These are phyloP conservation scores for Monosporascus sp. DNA, from an alignment of 2,329 filamentous ascomycete genomes.

Conservation along the genomic window DNA sequence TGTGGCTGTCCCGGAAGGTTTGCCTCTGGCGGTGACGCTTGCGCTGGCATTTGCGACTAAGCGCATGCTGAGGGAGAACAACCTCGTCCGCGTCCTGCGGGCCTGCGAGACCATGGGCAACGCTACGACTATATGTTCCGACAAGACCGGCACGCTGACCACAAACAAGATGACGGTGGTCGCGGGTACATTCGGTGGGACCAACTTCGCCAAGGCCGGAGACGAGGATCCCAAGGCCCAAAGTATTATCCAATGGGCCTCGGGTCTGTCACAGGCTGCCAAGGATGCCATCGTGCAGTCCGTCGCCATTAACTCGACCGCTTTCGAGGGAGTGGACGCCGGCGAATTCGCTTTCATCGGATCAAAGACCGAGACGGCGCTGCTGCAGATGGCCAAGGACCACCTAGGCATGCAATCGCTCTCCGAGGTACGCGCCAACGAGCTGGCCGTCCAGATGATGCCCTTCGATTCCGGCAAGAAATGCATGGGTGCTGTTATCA, in stretches of 20 bases:
- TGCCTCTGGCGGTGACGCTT: constrained; percentile 62
- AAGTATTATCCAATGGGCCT: constrained; percentile 26
- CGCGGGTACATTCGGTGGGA: constrained; percentile 58
- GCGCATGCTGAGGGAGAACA: constrained; percentile 64
- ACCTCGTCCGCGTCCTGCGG: constrained; percentile 60
- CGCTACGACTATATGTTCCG: constrained; percentile 71
- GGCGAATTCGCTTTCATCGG: constrained; percentile 43
- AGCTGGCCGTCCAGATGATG: constrained; percentile 43
- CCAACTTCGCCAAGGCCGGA: constrained; percentile 23
- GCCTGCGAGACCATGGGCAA: constrained; percentile 71
- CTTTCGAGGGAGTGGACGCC: constrained; percentile 46
- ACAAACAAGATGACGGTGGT: constrained; percentile 75
- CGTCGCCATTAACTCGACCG: constrained; percentile 52
- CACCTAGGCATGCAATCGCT: constrained; percentile 44
- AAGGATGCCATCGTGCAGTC: constrained; percentile 35
- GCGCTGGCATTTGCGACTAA: constrained; percentile 64
- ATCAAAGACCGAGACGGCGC: constrained; percentile 52
- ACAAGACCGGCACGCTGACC: constrained; percentile 71
- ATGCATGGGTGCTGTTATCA: constrained; percentile 51
- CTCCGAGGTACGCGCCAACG: constrained; percentile 39
- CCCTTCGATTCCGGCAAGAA: constrained; percentile 51
- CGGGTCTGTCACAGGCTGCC: constrained; percentile 18
- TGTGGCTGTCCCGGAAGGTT: constrained; percentile 62
- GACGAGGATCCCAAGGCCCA: constrained; percentile 11
- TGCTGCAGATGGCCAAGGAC: constrained; percentile 44